A percentile compares a stretch with the other conserved stretches of the same genome.
phyloP scores from a whole-genome alignment of 139 green algal species.

The Ostreobium quekettii region DNA sequence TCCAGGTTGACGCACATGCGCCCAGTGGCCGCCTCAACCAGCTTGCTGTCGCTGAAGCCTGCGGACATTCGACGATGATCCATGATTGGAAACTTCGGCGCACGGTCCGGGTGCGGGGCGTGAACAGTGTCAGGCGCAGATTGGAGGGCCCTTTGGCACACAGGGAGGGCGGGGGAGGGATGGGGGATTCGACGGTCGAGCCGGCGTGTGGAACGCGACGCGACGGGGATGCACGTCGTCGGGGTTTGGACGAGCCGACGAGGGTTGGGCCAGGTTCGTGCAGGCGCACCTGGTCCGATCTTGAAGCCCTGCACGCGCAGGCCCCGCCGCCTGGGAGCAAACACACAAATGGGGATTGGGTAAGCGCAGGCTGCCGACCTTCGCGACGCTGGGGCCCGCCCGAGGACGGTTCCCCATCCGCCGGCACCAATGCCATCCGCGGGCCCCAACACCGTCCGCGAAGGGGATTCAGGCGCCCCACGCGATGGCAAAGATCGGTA shows the following conservation, averaged over 20 bases:
- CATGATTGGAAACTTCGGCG: not conserved
- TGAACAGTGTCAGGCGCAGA: not conserved
- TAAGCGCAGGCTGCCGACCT: not conserved
- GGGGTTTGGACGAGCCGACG: no score
- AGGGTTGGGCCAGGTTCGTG: not conserved
- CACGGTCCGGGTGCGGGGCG: not conserved
- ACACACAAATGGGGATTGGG: not conserved
- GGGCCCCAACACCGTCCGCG: not conserved
- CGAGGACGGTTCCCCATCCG: not conserved
- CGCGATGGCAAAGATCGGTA: not conserved
- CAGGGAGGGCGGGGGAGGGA: no score
- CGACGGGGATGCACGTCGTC: no score
- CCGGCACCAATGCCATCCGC: not conserved
- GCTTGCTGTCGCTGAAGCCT: conserved; percentile 66
- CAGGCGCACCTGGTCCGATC: conserved; percentile 21
- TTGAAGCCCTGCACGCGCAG: conserved; percentile 28
- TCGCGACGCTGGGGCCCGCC: no score
- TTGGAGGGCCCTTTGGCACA: no score
- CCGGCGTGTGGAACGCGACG: no score
- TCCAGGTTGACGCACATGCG: conserved; percentile 71
- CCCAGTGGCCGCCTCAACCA: conserved; percentile 54
- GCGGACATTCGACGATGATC: conserved; percentile 18
- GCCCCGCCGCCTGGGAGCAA: conserved; percentile 17
- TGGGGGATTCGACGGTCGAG: no score
- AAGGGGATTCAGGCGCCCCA: not conserved